phyloP scores from a whole-genome alignment of 176 grass and related monocot species.

The Zea luxurians region DNA sequence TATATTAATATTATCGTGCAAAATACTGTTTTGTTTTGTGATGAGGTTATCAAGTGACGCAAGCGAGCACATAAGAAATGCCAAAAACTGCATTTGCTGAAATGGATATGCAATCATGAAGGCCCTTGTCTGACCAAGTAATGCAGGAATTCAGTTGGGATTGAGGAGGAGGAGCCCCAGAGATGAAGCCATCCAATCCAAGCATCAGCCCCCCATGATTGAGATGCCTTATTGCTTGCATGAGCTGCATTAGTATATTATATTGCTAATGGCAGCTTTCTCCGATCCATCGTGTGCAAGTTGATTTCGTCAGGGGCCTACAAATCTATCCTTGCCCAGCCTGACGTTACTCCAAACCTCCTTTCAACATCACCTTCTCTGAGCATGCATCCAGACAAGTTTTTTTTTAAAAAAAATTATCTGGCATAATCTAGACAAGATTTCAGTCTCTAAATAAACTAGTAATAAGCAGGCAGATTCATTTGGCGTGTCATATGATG shows the following conservation, averaged over 20 bases:
- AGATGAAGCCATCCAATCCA: conserved; percentile 25
- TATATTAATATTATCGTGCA: too few relatives aligned
- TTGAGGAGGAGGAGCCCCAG: conserved; percentile 29
- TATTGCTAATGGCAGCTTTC: neutral
- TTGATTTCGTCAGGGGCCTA: conserved; percentile 24
- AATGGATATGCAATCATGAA: conserved; percentile 42
- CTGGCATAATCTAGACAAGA: neutral
- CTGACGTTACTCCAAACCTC: neutral
- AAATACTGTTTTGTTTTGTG: too few relatives aligned
- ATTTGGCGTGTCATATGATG: too few relatives aligned
- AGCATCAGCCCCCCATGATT: conserved; percentile 11
- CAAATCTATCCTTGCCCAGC: neutral
- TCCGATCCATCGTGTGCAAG: neutral
- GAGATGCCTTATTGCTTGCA: conserved; percentile 29
- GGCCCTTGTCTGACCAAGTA: conserved; percentile 34
- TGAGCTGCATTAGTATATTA: neutral
- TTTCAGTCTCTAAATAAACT: neutral
- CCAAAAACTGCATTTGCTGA: conserved; percentile 13
- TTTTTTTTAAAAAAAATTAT: too few relatives aligned
- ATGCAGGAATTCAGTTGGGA: conserved; percentile 39
- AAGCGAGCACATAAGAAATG: conserved; percentile 22
- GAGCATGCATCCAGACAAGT: neutral
- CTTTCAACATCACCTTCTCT: neutral
- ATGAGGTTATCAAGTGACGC: conserved; percentile 13
- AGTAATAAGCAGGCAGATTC: neutral